Evolutionary conservation across 2,329 filamentous ascomycete genomes (phyloP).

Genomic region (Aspergillus caelatus): DNA sequence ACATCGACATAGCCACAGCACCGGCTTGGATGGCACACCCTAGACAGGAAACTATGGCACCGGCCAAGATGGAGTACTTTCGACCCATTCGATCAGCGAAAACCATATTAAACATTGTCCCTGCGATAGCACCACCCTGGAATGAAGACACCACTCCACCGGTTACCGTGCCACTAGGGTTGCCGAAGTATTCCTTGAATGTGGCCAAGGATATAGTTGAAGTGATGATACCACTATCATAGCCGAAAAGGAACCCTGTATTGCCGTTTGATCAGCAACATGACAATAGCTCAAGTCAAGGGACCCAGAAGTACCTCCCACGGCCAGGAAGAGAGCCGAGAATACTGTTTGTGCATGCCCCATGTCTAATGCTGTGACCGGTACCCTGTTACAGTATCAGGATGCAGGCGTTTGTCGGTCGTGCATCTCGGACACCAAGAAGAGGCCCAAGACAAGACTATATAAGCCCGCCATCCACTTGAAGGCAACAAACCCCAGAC

Average conservation of each 20-base stretch:
- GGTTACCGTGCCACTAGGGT: slow-evolving; percentile 22
- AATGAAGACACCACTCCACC: slow-evolving; percentile 43
- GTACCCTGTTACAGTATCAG: neutral
- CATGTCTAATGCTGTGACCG: neutral
- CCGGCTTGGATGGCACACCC: slow-evolving; percentile 29
- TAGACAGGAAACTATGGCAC: slow-evolving; percentile 1
- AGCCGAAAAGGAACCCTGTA: slow-evolving; percentile 35
- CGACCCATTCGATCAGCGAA: slow-evolving; percentile 5
- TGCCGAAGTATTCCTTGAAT: slow-evolving; percentile 30
- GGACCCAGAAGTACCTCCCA: slow-evolving; percentile 17
- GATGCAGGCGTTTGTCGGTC: neutral
- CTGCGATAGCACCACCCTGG: slow-evolving; percentile 36
- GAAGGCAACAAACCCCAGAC: neutral
- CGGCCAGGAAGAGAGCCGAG: slow-evolving; percentile 24
- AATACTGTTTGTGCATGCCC: slow-evolving; percentile 15
- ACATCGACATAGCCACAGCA: slow-evolving; percentile 29
- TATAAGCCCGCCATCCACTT: neutral
- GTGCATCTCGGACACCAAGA: neutral
- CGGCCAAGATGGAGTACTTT: slow-evolving; percentile 1
- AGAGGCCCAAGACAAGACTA: neutral
- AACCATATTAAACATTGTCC: slow-evolving; percentile 10
- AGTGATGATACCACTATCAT: slow-evolving; percentile 36
- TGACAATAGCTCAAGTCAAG: neutral
- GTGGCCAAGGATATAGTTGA: slow-evolving; percentile 33
- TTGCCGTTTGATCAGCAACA: neutral